These are phyloP conservation scores for Cicer bijugum DNA, from an alignment of 306 rosid genomes.

Conservation along the genomic window DNA sequence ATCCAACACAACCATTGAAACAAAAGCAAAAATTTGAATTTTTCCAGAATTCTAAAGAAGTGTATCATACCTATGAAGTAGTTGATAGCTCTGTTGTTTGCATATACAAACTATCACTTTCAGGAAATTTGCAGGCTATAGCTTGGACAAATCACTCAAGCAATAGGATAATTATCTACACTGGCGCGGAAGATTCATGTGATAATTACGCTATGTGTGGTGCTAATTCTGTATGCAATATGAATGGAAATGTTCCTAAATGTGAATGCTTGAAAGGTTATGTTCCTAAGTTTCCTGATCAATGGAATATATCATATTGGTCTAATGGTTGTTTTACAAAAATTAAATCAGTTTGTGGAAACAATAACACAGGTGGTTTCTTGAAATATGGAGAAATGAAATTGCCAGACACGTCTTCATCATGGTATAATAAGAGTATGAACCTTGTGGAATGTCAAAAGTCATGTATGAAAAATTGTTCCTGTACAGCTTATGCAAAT, in stretches of 20 bases:
- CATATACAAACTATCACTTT: slow-evolving; percentile 6
- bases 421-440: slow-evolving; percentile 30
- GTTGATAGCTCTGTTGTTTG: slow-evolving; percentile 9
- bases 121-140: background rate
- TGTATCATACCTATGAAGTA: slow-evolving; percentile 5
- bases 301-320: too few relatives aligned
- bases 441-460: slow-evolving; percentile 36
- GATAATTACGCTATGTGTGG: slow-evolving; percentile 29
- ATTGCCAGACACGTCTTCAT: slow-evolving; percentile 46
- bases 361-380: slow-evolving; percentile 9
- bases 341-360: background rate
- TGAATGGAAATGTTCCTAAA: slow-evolving; percentile 22
- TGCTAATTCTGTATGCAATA: slow-evolving; percentile 20
- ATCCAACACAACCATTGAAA: background rate
- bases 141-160: background rate
- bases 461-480: slow-evolving; percentile 41
- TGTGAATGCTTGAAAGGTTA: slow-evolving; percentile 26
- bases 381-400: slow-evolving; percentile 7
- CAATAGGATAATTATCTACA: background rate
- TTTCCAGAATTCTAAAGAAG: slow-evolving; percentile 30
- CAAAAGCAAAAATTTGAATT: slow-evolving; percentile 8
- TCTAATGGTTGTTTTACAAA: slow-evolving; percentile 20
- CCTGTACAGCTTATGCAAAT: slow-evolving; percentile 41
- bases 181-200: slow-evolving; percentile 13
- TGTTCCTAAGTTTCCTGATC: too few relatives aligned